Evolutionary conservation across 2,329 filamentous ascomycete genomes (phyloP).

Genomic region (Venturia nashicola): DNA sequence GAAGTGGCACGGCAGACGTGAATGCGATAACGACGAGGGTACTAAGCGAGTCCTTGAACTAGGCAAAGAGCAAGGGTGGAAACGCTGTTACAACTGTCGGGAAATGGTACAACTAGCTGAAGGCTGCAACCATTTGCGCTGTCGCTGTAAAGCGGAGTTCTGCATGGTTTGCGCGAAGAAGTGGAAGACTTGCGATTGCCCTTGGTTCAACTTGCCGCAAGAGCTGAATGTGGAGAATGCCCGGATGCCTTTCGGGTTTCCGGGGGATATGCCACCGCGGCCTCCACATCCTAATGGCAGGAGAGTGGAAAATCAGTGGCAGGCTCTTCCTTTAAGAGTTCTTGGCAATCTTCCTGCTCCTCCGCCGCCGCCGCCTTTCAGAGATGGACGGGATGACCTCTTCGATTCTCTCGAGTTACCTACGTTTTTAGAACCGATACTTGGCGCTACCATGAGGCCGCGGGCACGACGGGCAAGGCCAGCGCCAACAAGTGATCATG

Average conservation of each 20-base stretch:
- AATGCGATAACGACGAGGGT: conserved; percentile 62
- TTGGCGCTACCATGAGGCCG: background rate
- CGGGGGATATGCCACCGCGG: conserved; percentile 14
- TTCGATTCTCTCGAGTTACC: background rate
- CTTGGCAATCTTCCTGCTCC: background rate
- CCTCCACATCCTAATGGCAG: background rate
- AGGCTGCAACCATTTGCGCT: conserved; percentile 78
- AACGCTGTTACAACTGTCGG: conserved; percentile 62
- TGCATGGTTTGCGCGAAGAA: conserved; percentile 74
- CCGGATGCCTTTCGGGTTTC: conserved; percentile 31
- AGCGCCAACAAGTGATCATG: conserved; percentile 11
- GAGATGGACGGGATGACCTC: background rate
- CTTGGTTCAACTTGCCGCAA: conserved; percentile 57
- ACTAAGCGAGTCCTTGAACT: conserved; percentile 50
- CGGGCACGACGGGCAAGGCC: background rate
- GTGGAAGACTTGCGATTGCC: conserved; percentile 76
- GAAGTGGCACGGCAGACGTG: conserved; percentile 56
- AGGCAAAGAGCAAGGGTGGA: conserved; percentile 58
- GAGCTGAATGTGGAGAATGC: conserved; percentile 43
- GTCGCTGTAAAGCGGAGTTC: conserved; percentile 70
- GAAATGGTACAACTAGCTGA: conserved; percentile 67
- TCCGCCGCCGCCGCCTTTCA: background rate
- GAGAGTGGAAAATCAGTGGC: background rate
- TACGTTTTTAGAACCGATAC: background rate
- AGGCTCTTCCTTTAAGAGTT: background rate